Conservation (phyloP, 352 stramenopile species). For the Pythium diclinum region DNA sequence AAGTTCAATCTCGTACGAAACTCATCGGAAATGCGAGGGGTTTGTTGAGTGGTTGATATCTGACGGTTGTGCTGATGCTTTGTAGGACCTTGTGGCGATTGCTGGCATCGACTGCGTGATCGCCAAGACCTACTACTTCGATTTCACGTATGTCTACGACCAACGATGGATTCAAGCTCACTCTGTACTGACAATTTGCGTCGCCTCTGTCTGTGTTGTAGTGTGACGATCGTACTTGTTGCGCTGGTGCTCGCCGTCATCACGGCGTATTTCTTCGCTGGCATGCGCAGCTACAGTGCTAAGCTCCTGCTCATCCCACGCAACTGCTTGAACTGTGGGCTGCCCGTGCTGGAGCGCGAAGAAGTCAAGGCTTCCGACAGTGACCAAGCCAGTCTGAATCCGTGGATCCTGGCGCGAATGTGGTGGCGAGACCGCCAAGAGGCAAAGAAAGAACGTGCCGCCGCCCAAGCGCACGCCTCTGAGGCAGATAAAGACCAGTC, state of each 20-base stretch:
- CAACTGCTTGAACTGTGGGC: slow-evolving; percentile 61
- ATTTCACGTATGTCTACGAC: slow-evolving; percentile 45
- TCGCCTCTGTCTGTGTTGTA: slow-evolving; percentile 21
- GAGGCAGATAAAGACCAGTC: background rate
- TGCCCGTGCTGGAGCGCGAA: slow-evolving; percentile 61
- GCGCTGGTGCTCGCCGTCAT: slow-evolving; percentile 43
- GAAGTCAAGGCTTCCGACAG: slow-evolving; percentile 31
- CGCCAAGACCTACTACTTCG: slow-evolving; percentile 73
- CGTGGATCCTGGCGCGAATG: slow-evolving; percentile 33
- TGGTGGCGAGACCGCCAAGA: slow-evolving; percentile 42
- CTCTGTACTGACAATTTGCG: background rate
- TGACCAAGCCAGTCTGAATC: slow-evolving; percentile 58
- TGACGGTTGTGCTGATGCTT: background rate
- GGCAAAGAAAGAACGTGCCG: background rate
- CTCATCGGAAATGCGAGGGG: background rate
- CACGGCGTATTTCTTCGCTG: slow-evolving; percentile 60
- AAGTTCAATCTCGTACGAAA: slow-evolving; percentile 67
- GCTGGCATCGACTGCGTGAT: slow-evolving; percentile 73
- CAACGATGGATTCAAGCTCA: background rate
- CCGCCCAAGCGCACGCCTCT: background rate
- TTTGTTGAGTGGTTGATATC: background rate
- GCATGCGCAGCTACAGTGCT: slow-evolving; percentile 55
- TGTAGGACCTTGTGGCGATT: slow-evolving; percentile 65
- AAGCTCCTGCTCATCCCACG: slow-evolving; percentile 69
- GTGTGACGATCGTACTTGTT: slow-evolving; percentile 54